Percentiles rank a stretch among this genome's conserved stretches.
phyloP scores from a whole-genome alignment of 768 basidiomycete species.

The Serendipita sp. region DNA sequence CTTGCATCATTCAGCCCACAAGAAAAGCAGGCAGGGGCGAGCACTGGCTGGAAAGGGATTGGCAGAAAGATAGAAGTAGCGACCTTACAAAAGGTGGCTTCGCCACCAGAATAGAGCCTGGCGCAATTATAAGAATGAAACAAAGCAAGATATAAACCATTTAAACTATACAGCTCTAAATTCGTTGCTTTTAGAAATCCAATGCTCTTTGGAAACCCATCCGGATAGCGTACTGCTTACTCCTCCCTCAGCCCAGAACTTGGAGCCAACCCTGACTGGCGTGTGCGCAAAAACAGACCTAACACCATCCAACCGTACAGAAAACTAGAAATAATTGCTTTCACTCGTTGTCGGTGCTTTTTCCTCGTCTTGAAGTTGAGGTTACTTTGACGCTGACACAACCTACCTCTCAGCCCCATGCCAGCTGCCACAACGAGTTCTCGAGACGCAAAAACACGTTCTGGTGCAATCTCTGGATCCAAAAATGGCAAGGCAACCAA shows the following conservation, averaged over 20 bases:
- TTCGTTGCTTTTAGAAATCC: too few species aligned
- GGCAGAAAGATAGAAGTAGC: slow-evolving; percentile 46
- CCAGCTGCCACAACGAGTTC: neutral
- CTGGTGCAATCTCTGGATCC: neutral
- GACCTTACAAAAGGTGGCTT: slow-evolving; percentile 15
- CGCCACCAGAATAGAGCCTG: neutral
- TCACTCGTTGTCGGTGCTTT: neutral
- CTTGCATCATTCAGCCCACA: slow-evolving; percentile 46
- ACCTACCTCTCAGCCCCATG: neutral
- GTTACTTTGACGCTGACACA: slow-evolving; percentile 5
- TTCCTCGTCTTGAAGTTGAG: neutral
- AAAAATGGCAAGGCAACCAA: neutral
- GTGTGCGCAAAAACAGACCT: too few species aligned
- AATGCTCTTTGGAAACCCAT: neutral
- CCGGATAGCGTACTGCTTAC: neutral
- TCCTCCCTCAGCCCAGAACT: neutral
- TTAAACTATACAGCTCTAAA: too few species aligned
- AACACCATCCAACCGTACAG: too few species aligned
- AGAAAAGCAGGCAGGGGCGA: slow-evolving; percentile 45
- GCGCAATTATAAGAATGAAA: neutral
- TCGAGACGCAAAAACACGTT: neutral
- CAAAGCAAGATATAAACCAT: neutral
- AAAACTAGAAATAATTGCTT: neutral
- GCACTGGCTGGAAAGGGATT: slow-evolving; percentile 76
- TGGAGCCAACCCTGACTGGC: too few species aligned